These are phyloP conservation scores for Raphanus sativus DNA, from an alignment of 345 rosid species.

Conservation along the genomic window DNA sequence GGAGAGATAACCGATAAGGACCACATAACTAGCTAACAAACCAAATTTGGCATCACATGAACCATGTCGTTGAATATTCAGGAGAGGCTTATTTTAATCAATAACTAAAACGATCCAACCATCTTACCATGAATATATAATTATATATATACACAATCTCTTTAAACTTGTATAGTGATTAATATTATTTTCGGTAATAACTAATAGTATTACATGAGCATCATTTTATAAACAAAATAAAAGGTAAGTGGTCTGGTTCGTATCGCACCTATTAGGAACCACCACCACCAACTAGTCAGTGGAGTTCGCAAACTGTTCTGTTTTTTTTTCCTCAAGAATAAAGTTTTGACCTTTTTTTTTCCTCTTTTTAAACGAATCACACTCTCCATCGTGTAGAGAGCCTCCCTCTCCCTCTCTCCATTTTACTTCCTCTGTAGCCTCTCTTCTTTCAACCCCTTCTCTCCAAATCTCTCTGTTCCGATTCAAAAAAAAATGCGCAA, in stretches of 20 bases:
- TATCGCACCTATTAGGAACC: slow-evolving; percentile 20
- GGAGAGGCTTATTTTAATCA: background rate
- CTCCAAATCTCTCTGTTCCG: background rate
- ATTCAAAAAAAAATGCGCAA: slow-evolving; percentile 50
- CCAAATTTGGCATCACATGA: slow-evolving; percentile 28
- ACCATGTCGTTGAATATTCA: background rate
- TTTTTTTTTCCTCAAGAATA: background rate
- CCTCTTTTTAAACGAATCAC: background rate
- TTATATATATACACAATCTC: background rate
- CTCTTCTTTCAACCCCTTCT: background rate
- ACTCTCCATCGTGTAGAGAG: slow-evolving; percentile 17
- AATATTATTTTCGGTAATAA: background rate
- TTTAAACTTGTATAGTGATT: background rate
- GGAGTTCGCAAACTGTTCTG: background rate
- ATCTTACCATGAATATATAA: background rate
- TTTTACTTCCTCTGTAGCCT: background rate
- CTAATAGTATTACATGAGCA: background rate
- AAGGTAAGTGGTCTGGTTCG: slow-evolving; percentile 19
- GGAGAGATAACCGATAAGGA: slow-evolving; percentile 16
- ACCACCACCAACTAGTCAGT: slow-evolving; percentile 19
- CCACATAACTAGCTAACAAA: slow-evolving; percentile 16
- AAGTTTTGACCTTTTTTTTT: slow-evolving; percentile 22
- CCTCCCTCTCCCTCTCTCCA: background rate
- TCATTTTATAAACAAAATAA: background rate
- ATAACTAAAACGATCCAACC: slow-evolving; percentile 11